Evolutionary conservation across 352 stramenopile genomes (phyloP), one percentile per base, ranked within the genome.

Genomic region (Phytophthora cryptogea): DNA sequence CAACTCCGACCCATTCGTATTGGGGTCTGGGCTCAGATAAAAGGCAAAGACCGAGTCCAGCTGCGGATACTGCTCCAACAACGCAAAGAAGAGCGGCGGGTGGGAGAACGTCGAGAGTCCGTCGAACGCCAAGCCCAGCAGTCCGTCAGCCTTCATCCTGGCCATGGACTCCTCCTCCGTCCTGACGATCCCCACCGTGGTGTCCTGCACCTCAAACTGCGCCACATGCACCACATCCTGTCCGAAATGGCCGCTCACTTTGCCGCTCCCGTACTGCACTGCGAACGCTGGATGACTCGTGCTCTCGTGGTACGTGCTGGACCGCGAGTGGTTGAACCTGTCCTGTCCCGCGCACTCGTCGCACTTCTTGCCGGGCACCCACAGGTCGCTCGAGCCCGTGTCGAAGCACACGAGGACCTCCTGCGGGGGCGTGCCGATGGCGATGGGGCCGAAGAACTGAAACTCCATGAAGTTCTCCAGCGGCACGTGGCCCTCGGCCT

Each of bases 81-180:
- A 47, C 33, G 63, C 43, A 20, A 90, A 83, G 59, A 94, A 92
- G 1, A 90, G 70, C 37, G 85, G 81, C 32, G 85, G 85, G 36
- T 88, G 75, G 1, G 82, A 88, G 49, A 88, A 88, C 17, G 84
- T 88, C 23, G 86, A 89, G 51, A 99, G 90, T 0, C 85, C 89
- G 50, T 97, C 88, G 60, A 99, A 99, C 17, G 91, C 97, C 17
- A 99, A 62, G 42, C 97, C 97, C 20, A 99, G 72, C 56, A 99
- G 96, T 2, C 97, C 97, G 72, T 99, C 97, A 0, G 84, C 78
- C 59, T 92, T 86, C 84, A 94, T 94, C 49, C 79, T 80, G 36
- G 79, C 74, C 79, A 94, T 90, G 5, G 78, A 89, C 32, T 88
- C 78, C 54, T 91, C 80, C 47, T 94, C 84, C 3, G 56, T 61